Base-by-base conservation (phyloP, 495 filamentous ascomycete genomes). In the Aspergillus ostianus region DNA sequence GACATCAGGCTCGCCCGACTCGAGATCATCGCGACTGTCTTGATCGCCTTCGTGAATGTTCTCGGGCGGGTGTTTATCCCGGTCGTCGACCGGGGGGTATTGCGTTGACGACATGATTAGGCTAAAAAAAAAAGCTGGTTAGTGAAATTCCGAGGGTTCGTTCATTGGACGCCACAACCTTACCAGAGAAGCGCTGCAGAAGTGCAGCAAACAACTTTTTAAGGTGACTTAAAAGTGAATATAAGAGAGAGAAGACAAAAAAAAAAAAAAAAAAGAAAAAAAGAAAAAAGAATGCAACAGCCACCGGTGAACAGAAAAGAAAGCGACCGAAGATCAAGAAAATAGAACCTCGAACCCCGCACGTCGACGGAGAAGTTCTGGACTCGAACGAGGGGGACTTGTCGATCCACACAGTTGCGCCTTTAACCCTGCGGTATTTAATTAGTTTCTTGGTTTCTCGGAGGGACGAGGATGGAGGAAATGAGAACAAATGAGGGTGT, bases 11-110 rank as follows among this genome's bases (percentile, higher is more conserved):
- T 75, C 58, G 30, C 61, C 67, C 7, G 68, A 64, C 26, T 75
- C 70, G 7, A 70, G 48, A 10, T 73, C 67, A 15, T 71, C 68
- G 12, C 47, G 47, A 50, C 58, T 66, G 21, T 56, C 15, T 56
- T 54, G 65, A 48, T 57, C 36, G 26, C 66, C 67, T 55, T 77
- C 74, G n/a, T 67, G 59, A 30, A 73, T 57, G 57, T 65, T 61
- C 29, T 66, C 62, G 12, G 57, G 56, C 32, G 56, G 62, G 1
- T 62, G 56, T 52, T 78, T 76, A 27, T 23, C 51, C 3, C 49
- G 44, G 49, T 63, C 60, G 3, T 62, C 27, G 52, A 15, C 13
- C 7, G 26, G 21, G 46, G 46, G n/a, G 44, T 46, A 18, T 46
- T 26, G 23, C 36, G 36, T 15, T 15, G 36, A 13, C 12, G 36